Percentiles rank a stretch among this genome's conserved stretches.
Evolutionary conservation across 106 monocot genomes (phyloP).

Genomic region (Narthecium ossifragum): DNA sequence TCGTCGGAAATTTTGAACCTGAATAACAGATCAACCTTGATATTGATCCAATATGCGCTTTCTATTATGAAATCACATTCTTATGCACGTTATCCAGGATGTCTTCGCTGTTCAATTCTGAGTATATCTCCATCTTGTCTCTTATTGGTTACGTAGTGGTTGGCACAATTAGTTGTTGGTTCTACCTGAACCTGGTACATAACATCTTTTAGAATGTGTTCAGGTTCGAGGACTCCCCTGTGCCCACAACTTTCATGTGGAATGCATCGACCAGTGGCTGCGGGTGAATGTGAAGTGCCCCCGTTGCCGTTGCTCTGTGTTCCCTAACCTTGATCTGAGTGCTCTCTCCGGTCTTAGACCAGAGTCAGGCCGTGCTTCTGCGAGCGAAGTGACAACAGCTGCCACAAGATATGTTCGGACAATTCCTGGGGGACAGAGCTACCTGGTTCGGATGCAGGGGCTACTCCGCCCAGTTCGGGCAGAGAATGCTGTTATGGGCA

Average conservation of each 20-base stretch:
- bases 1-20: too few relatives aligned
- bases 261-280: conserved; percentile 97
- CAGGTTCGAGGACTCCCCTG: conserved; percentile 98
- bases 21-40: too few relatives aligned
- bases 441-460: conserved; percentile 58
- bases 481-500: conserved; percentile 9
- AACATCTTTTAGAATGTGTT: too few relatives aligned
- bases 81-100: too few relatives aligned
- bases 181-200: too few relatives aligned
- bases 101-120: too few relatives aligned
- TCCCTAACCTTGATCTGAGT: conserved; percentile 92
- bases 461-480: conserved; percentile 39
- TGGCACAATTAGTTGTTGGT: too few relatives aligned
- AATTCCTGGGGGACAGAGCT: conserved; percentile 56
- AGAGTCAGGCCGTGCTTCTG: conserved; percentile 31
- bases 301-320: conserved; percentile 90
- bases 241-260: conserved; percentile 98
- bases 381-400: conserved; percentile 23
- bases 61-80: too few relatives aligned
- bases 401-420: conserved; percentile 32
- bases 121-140: too few relatives aligned
- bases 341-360: conserved; percentile 65
- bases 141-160: too few relatives aligned
- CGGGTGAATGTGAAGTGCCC: conserved; percentile 96
- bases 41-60: too few relatives aligned